A percentile compares a stretch with the other conserved stretches of the same genome.
These are phyloP conservation scores for Acorus gramineus DNA, from an alignment of 106 monocot species.

Conservation along the genomic window DNA sequence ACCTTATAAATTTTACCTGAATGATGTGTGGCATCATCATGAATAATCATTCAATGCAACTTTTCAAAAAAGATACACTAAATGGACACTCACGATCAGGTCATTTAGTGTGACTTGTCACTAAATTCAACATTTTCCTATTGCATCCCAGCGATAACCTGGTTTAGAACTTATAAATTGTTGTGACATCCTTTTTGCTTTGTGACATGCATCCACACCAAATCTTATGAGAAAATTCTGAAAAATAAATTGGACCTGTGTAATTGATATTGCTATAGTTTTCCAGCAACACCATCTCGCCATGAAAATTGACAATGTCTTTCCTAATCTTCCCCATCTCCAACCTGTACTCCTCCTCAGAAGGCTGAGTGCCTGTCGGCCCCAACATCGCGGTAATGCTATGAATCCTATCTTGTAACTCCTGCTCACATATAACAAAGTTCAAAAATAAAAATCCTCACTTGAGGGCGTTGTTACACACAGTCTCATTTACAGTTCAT, in stretches of 20 bases:
- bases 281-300: conserved; percentile 85
- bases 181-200: neutral
- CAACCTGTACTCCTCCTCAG: conserved; percentile 15
- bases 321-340: conserved; percentile 46
- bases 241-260: conserved; percentile 39
- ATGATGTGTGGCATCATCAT: too few relatives aligned
- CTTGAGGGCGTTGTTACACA: too few relatives aligned
- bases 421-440: conserved; percentile 18
- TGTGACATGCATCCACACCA: too few relatives aligned
- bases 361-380: conserved; percentile 3
- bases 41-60: too few relatives aligned
- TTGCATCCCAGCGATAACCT: too few relatives aligned
- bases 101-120: too few relatives aligned
- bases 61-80: too few relatives aligned
- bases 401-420: conserved; percentile 52
- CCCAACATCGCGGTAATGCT: conserved; percentile 4
- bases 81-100: too few relatives aligned
- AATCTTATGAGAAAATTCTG: neutral
- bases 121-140: too few relatives aligned
- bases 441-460: too few relatives aligned
- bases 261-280: conserved; percentile 95
- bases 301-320: conserved; percentile 72
- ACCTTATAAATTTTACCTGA: too few relatives aligned
- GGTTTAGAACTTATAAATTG: neutral
- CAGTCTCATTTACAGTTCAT: too few relatives aligned